Base-by-base conservation (phyloP, 1,284 basidiomycete species). In the Ceratobasidium sp. region DNA sequence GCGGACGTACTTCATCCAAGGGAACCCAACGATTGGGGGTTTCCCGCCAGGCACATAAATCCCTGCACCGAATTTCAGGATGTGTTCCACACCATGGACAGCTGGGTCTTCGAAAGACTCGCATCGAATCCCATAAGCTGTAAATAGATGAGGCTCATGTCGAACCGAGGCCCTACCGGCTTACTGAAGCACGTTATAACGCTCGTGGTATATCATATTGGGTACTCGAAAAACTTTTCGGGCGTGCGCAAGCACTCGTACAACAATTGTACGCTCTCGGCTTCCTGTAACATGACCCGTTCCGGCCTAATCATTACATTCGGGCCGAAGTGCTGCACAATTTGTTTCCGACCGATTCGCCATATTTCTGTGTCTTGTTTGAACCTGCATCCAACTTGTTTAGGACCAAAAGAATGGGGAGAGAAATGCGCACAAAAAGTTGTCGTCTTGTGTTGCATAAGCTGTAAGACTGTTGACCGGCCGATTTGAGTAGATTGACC, bases 171-270 rank as follows among this genome's bases (percentile, higher is more conserved):
- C 6, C 6, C 20, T 8, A 12, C 1, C 25, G 27, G 15, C 13
- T 6, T 2, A 60, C 56, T 20, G 55, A 60, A 25, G n/a, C 32
- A 60, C 13, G 56, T 60, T 13, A 60, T 60, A n/a, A 60, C 27
- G 27, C 56, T 60, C 8, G 68, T 56, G 15, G 55, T 49, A 29
- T 56, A 69, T 1, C 68, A 55, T 55, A 69, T 69, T 31, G 54
- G 47, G 38, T 69, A 55, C 15, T 69, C 13, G 43, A 58, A 60
- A 27, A 27, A 52, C 25, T 22, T 25, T 12, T 50, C 43, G 0
- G 68, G 68, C 3, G 49, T 31, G 43, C 47, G 55, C 25, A 69
- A 22, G 34, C 58, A 57, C 12, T 69, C 68, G n/a, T 64, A 17
- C 6, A 64, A 47, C 5, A 64, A 17, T 22, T 64, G 58, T 25